Evolutionary conservation across 176 grass and related monocot genomes (phyloP), one percentile per base, ranked within the genome.

Genomic region (Carex parvula): DNA sequence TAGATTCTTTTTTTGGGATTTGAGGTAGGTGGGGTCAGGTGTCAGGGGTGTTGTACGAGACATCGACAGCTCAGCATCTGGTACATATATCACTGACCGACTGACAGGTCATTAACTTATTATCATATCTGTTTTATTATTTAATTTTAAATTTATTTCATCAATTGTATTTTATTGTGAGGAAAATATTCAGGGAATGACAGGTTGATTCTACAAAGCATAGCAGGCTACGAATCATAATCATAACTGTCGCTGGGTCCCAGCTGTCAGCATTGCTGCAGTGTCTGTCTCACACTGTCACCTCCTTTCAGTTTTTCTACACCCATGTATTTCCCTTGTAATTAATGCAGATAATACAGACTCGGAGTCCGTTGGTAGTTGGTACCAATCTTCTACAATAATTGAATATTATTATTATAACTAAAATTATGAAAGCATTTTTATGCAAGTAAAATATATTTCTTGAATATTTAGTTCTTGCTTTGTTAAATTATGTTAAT

Each of bases 51-150:
- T 12, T 75, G 46, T 53, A 15, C 44, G 46, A 75, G 71, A 75
- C 46, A 30, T 12, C 4, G 18, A 75, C 71, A 75, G 46, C 71
- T 75, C 71, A 75, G 2, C 44, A 53, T 75, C 44, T 75, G 71
- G 12, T 54, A 75, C 15, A 76, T n/a, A n/a, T n/a, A n/a, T 55
- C 22, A 55, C 72, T 55, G 72, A 76, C 72, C 53, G 44, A 76
- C 5, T 15, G 72, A 76, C 48, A 76, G 72, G 44, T 16, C 42
- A 74, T 22, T 24, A 73, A 48, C 3, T 46, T 48, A 48, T 21
- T 50, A 18, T 48, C 42, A 22, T 29, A 76, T 54, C 33, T 5
- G 30, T 16, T 54, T 55, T 53, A 26, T 15, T 75, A 26, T 71
- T 71, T 71, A 48, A 30, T 55, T 15, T 53, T 72, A n/a, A 72